Percentiles rank a stretch among this genome's conserved stretches.
Evolutionary conservation across 2,329 filamentous ascomycete genomes (phyloP).

Genomic region (Capronia coronata): DNA sequence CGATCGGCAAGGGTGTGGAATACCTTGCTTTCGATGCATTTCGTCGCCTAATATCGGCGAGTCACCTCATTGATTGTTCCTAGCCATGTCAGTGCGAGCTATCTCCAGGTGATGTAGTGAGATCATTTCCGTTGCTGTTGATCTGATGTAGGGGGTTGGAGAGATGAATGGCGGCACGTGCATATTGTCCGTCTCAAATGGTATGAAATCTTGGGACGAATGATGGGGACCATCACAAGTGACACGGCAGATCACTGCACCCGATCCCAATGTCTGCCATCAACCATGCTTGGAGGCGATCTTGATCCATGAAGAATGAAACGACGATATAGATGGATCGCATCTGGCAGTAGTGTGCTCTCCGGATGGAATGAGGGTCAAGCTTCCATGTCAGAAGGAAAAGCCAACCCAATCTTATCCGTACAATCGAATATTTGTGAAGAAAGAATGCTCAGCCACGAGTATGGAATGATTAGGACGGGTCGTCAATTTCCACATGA

Average conservation of each 20-base stretch:
- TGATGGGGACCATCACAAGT: no score
- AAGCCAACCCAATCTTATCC: constrained; percentile 28
- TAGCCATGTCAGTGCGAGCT: no score
- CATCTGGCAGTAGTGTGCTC: constrained; percentile 13
- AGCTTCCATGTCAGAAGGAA: constrained; percentile 11
- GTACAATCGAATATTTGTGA: neutral
- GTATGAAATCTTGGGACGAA: no score
- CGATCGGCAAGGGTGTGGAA: neutral
- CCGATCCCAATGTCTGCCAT: constrained; percentile 15
- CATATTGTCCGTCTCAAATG: no score
- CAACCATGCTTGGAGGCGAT: neutral
- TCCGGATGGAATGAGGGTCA: constrained; percentile 29
- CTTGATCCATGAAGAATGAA: constrained; percentile 9
- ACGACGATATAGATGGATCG: constrained; percentile 9
- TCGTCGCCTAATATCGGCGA: no score
- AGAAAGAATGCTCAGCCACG: neutral
- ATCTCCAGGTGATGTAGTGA: no score
- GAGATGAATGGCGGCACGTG: no score
- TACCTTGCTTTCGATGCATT: no score
- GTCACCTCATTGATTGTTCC: no score
- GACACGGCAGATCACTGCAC: neutral
- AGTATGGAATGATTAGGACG: neutral
- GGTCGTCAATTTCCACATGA: neutral
- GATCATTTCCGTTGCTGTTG: no score
- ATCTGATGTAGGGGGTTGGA: no score